A percentile compares a stretch with the other conserved stretches of the same genome.
Evolutionary conservation across 176 grass and related monocot species (phyloP).

Genomic region (Leersia perrieri): DNA sequence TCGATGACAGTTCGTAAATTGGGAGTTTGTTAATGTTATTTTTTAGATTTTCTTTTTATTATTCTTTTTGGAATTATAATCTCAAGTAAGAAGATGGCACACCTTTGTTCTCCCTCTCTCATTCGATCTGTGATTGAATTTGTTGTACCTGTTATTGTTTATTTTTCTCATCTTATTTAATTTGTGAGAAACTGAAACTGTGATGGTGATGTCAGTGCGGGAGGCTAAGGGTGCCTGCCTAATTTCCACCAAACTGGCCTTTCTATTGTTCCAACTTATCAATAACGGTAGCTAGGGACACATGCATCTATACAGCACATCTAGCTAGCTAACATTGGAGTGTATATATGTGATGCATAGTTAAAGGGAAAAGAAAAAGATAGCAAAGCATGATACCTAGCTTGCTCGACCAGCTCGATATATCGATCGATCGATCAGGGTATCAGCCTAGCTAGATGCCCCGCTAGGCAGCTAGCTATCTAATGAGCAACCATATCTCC

Average conservation of each 20-base stretch:
- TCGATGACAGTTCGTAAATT: no score
- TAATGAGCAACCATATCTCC: no score
- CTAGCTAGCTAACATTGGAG: background rate
- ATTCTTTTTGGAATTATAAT: no score
- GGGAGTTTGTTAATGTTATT: no score
- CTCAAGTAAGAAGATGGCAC: no score
- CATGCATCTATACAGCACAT: background rate
- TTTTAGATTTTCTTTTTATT: no score
- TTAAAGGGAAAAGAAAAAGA: background rate
- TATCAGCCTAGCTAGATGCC: background rate
- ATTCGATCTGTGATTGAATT: no score
- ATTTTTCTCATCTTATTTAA: background rate
- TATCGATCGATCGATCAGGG: background rate
- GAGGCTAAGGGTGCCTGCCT: background rate
- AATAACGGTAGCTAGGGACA: background rate
- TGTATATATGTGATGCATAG: background rate
- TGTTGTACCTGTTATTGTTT: background rate
- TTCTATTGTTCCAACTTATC: background rate
- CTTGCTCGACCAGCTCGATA: background rate
- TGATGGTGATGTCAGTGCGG: background rate
- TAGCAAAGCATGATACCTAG: background rate
- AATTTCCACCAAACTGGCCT: background rate
- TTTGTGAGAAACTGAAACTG: background rate
- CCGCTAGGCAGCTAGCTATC: background rate
- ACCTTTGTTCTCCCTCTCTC: background rate